phyloP scores from a whole-genome alignment of 768 basidiomycete species.

The Hygrocybe punicea region DNA sequence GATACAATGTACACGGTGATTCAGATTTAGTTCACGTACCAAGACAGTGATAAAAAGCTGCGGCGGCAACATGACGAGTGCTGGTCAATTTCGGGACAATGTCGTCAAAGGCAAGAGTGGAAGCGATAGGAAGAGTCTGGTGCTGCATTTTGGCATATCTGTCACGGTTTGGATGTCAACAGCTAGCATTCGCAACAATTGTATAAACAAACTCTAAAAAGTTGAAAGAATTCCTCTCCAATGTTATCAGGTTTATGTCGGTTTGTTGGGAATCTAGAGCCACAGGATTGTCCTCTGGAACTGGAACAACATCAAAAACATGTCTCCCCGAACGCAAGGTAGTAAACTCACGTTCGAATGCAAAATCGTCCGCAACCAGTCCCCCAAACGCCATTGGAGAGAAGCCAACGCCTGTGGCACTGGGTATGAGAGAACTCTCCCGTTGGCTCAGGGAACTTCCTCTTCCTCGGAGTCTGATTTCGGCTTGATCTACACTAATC shows the following conservation, averaged over 20 bases:
- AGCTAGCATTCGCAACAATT: constrained; percentile 7
- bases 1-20: background rate
- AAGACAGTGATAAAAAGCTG: constrained; percentile 82
- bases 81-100: constrained; percentile 65
- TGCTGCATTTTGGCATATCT: constrained; percentile 81
- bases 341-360: constrained; percentile 58
- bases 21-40: constrained; percentile 43
- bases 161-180: constrained; percentile 9
- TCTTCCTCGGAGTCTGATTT: constrained; percentile 51
- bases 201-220: constrained; percentile 67
- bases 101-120: constrained; percentile 56
- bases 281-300: constrained; percentile 22
- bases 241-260: constrained; percentile 51
- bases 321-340: constrained; percentile 13
- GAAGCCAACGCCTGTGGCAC: constrained; percentile 39
- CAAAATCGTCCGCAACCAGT: constrained; percentile 56
- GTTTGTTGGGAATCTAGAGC: constrained; percentile 50
- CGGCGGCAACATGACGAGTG: constrained; percentile 73
- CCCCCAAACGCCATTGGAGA: constrained; percentile 50
- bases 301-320: constrained; percentile 17
- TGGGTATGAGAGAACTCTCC: constrained; percentile 55
- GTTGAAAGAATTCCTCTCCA: constrained; percentile 76
- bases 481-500: constrained; percentile 50
- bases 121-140: constrained; percentile 50
- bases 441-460: constrained; percentile 48